Percentiles rank a stretch among this genome's conserved stretches.
These are phyloP conservation scores for Hymenoscyphus fructigenus DNA, from an alignment of 2,329 filamentous ascomycete genomes.

Conservation along the genomic window DNA sequence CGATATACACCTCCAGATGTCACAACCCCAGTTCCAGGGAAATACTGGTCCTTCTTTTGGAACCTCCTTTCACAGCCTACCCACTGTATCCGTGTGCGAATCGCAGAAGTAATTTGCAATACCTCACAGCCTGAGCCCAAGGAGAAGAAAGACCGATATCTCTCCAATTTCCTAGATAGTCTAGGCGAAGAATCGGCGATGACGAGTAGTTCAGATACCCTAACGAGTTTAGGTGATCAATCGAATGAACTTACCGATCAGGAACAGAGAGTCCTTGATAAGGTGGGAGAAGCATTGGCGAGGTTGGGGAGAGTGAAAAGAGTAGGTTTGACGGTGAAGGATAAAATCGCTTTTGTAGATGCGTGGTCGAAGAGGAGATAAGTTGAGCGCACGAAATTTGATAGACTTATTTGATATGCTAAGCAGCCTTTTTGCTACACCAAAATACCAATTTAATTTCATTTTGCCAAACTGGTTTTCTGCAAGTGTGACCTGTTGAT, in stretches of 20 bases:
- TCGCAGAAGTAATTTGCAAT: slow-evolving; percentile 72
- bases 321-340: slow-evolving; percentile 77
- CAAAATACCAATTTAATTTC: slow-evolving; percentile 8
- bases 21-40: slow-evolving; percentile 81
- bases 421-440: neutral
- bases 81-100: slow-evolving; percentile 86
- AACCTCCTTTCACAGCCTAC: slow-evolving; percentile 79
- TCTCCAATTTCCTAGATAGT: slow-evolving; percentile 32
- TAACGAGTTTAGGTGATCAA: slow-evolving; percentile 31
- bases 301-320: slow-evolving; percentile 83
- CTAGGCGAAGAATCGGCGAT: slow-evolving; percentile 31
- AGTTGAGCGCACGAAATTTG: neutral
- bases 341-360: slow-evolving; percentile 80
- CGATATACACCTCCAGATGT: slow-evolving; percentile 87
- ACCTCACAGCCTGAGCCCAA: slow-evolving; percentile 38
- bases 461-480: neutral
- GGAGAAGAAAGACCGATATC: slow-evolving; percentile 37
- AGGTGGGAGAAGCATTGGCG: slow-evolving; percentile 82
- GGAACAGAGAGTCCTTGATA: slow-evolving; percentile 72
- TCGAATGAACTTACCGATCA: slow-evolving; percentile 39
- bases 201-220: slow-evolving; percentile 35
- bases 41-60: slow-evolving; percentile 77
- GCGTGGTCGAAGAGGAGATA: slow-evolving; percentile 56
- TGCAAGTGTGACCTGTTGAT: neutral
- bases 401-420: neutral